Conservation (phyloP, 352 stramenopile species). For the Pythium rishiriense region DNA sequence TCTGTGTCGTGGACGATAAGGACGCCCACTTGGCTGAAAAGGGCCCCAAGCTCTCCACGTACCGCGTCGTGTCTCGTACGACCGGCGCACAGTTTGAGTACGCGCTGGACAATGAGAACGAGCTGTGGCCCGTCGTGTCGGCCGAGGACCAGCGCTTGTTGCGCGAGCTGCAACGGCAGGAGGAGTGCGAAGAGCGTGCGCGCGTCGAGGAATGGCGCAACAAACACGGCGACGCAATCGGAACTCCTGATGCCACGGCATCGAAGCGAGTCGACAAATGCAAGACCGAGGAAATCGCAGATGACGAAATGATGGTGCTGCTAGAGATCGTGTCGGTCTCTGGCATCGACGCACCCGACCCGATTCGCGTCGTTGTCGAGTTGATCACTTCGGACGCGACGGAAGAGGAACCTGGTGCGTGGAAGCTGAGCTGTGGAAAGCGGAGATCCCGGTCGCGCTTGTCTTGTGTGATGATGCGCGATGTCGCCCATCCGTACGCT, state of each 20-base stretch:
- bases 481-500: background rate
- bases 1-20: slow-evolving; percentile 33
- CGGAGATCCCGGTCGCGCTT: background rate
- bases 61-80: slow-evolving; percentile 30
- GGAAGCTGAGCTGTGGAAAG: background rate
- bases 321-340: slow-evolving; percentile 19
- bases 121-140: slow-evolving; percentile 44
- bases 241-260: background rate
- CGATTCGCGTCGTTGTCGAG: slow-evolving; percentile 13
- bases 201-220: slow-evolving; percentile 37
- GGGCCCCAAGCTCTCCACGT: slow-evolving; percentile 50
- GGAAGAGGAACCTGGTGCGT: background rate
- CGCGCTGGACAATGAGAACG: slow-evolving; percentile 57
- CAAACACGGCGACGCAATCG: slow-evolving; percentile 4
- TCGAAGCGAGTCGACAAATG: background rate
- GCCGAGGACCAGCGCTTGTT: slow-evolving; percentile 39
- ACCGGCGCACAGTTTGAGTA: slow-evolving; percentile 56
- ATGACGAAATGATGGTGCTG: slow-evolving; percentile 20
- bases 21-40: slow-evolving; percentile 37
- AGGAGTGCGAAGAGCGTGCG: slow-evolving; percentile 37
- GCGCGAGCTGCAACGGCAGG: slow-evolving; percentile 44
- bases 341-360: background rate
- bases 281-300: background rate
- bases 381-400: background rate
- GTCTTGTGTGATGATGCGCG: background rate